A percentile compares a stretch with the other conserved stretches of the same genome.
These are phyloP conservation scores for Phytophthora hibernalis DNA, from an alignment of 352 stramenopile genomes.

Conservation along the genomic window DNA sequence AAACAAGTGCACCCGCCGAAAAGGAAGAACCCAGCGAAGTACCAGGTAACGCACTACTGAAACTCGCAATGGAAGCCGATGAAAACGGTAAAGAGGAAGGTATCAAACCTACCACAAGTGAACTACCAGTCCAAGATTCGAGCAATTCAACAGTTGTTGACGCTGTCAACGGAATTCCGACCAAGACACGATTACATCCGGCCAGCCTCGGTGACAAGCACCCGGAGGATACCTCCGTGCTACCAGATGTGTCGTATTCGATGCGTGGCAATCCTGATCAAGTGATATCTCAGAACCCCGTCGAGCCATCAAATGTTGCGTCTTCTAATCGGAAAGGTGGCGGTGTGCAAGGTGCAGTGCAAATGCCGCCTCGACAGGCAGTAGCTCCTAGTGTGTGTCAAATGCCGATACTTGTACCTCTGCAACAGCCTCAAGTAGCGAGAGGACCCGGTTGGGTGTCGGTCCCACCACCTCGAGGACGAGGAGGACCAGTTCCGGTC, in stretches of 20 bases:
- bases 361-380: slow-evolving; percentile 16
- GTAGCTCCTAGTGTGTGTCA: slow-evolving; percentile 4
- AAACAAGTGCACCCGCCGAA: neutral
- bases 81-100: neutral
- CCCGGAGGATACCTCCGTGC: slow-evolving; percentile 29
- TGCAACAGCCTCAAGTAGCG: slow-evolving; percentile 38
- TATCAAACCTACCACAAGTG: neutral
- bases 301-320: slow-evolving; percentile 5
- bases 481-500: slow-evolving; percentile 18
- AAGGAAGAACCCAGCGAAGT: neutral
- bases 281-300: slow-evolving; percentile 6
- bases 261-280: slow-evolving; percentile 32
- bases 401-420: slow-evolving; percentile 16
- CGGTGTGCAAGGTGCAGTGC: slow-evolving; percentile 3
- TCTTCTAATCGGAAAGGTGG: slow-evolving; percentile 11
- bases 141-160: neutral
- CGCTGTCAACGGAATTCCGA: slow-evolving; percentile 9
- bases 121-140: neutral
- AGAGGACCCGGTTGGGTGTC: slow-evolving; percentile 37
- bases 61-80: slow-evolving; percentile 28
- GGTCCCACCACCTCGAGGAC: slow-evolving; percentile 27
- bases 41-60: slow-evolving; percentile 21
- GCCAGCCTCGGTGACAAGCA: slow-evolving; percentile 32
- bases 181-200: slow-evolving; percentile 31
- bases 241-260: slow-evolving; percentile 44